Base-by-base conservation (phyloP, 108 stramenopile species). In the Nitzschia palea region DNA sequence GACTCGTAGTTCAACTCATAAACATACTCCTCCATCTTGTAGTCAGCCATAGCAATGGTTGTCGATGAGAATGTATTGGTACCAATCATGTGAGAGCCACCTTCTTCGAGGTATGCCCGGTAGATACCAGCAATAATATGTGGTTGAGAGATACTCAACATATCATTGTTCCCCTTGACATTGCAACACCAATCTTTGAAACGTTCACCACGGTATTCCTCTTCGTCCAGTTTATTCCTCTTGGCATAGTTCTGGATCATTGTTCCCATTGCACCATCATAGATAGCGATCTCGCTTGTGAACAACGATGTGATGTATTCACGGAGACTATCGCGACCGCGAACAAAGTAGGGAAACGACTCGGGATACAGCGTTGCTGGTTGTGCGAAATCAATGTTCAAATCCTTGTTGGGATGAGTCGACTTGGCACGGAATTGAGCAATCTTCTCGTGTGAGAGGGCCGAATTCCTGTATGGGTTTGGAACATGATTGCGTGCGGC, bases 211-310 rank as follows among this genome's bases (percentile, higher is more conserved):
- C 98, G 86, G 87, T 90, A 99, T 42, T 96, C 97, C 58, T 87
- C 97, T 67, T 99, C 98, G 23, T 93, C 95, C 32, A 99, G 78
- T 71, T 79, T 93, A 80, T 93, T 89, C 71, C 79, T 82, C 86
- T 96, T 93, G 61, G 89, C 73, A 57, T 97, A 94, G 77, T 97
- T 96, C 72, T 99, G 98, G 74, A 99, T 99, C 98, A 99, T 99
- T 42, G 98, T 99, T 37, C 97, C 98, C 98, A 99, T 99, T 42
- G 97, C 98, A 52, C 98, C 98, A 65, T 99, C 98, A 65, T 97
- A 98, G 61, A 97, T 90, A 36, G 95, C 93, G 65, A 97, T 94
- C 53, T 83, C 78, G 23, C 62, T 76, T 1, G 80, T 85, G 84
- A 97, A 97, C 33, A 97, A 72, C 37, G 85, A 56, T 0, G 91